phyloP scores from a whole-genome alignment of 192 early-diverging fungal species.

The Coemansia umbellata region DNA sequence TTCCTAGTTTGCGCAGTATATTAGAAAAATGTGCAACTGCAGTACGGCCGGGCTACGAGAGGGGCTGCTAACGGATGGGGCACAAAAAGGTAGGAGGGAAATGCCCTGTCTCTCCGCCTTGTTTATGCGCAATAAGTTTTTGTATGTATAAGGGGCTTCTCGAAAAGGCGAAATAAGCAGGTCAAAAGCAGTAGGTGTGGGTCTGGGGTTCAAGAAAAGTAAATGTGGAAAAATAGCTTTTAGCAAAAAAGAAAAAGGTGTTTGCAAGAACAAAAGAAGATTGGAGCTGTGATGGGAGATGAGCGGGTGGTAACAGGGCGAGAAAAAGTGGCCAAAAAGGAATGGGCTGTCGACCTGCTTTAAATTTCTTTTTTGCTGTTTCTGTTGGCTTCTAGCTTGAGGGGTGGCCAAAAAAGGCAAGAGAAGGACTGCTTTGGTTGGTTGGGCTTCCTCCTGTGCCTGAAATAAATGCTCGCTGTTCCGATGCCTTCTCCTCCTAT shows the following conservation, averaged over 20 bases:
- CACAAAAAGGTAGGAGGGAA: not conserved
- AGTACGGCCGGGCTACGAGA: not conserved
- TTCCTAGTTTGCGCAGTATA: not conserved
- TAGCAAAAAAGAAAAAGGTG: not conserved
- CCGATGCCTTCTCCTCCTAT: not conserved
- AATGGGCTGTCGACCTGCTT: not conserved
- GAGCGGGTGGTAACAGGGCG: not conserved
- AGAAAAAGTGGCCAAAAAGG: not conserved
- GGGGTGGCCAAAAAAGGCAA: not conserved
- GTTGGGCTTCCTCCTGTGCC: not conserved
- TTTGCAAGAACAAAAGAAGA: not conserved
- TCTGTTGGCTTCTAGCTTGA: not conserved
- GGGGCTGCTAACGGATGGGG: not conserved
- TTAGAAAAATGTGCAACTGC: not conserved
- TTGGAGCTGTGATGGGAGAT: conserved; percentile 1
- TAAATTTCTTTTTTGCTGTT: not conserved
- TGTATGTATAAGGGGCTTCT: not conserved
- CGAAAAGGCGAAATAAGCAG: not conserved
- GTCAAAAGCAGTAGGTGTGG: not conserved
- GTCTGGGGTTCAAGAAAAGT: not conserved
- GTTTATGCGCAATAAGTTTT: not conserved
- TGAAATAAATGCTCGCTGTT: not conserved
- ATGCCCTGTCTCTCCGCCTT: not conserved
- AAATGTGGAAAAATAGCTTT: not conserved
- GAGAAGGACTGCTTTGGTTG: not conserved